Conservation (phyloP, 1,284 basidiomycete genomes). For the Cutaneotrichosporon cutaneum region DNA sequence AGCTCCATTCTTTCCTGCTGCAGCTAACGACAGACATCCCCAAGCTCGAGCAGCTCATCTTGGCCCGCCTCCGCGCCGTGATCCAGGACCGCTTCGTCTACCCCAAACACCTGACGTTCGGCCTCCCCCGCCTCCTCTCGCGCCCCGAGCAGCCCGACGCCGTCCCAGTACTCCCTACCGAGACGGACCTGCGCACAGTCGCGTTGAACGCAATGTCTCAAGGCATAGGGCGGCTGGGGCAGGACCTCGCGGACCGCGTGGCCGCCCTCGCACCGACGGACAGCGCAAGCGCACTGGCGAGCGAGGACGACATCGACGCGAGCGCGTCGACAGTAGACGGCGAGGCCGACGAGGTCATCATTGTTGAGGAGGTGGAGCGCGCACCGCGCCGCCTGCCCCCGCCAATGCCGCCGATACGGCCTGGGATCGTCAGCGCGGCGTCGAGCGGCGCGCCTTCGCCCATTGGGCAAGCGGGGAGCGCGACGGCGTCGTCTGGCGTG, state of each 20-base stretch:
- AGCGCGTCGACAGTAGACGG: not conserved
- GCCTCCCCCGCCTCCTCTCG: constrained; percentile 53
- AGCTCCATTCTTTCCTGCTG: constrained; percentile 6
- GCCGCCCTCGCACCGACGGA: constrained; percentile 16
- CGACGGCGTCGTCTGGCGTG: not conserved
- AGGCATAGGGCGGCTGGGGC: constrained; percentile 18
- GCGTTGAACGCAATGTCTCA: constrained; percentile 16
- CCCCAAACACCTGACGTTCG: constrained; percentile 55
- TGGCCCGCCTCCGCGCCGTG: constrained; percentile 55
- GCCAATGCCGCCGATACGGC: not conserved
- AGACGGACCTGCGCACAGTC: constrained; percentile 16
- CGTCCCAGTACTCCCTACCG: constrained; percentile 13
- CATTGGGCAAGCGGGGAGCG: not conserved
- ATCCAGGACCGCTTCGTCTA: constrained; percentile 58
- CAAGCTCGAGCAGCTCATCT: constrained; percentile 61
- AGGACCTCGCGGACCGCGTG: constrained; percentile 18
- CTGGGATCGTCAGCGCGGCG: not conserved
- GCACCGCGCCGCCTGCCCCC: constrained; percentile 7
- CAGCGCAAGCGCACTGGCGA: constrained; percentile 16
- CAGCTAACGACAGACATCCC: constrained; percentile 55
- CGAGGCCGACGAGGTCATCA: constrained; percentile 12
- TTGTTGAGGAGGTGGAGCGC: constrained; percentile 22
- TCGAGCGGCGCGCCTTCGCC: not conserved
- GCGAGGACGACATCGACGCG: constrained; percentile 7
- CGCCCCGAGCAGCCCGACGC: constrained; percentile 15